Conservation (phyloP, 2,329 filamentous ascomycete genomes). For the Fusarium metavorans region DNA sequence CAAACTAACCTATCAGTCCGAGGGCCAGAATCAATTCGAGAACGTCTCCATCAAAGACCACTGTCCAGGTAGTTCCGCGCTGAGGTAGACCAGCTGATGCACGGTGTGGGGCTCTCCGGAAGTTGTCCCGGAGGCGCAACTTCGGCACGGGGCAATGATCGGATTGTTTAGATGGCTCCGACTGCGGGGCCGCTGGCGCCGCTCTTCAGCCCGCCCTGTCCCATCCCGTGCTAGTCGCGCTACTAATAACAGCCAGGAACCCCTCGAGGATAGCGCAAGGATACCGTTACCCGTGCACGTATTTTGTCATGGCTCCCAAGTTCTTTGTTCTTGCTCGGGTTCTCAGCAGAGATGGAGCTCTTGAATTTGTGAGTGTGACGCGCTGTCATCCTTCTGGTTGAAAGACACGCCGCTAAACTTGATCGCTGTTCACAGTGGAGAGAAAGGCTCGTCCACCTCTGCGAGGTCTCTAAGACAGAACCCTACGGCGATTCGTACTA, state of each 20-base stretch:
- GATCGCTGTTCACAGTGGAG: not conserved
- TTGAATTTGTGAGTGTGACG: not conserved
- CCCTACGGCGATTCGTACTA: not conserved
- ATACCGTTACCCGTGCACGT: not conserved
- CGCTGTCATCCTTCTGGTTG: not conserved
- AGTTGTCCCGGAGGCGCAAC: not conserved
- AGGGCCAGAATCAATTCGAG: not conserved
- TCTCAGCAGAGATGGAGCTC: not conserved
- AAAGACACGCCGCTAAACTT: not conserved
- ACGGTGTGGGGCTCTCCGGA: not conserved
- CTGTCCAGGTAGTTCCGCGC: not conserved
- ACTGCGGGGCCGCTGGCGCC: not conserved
- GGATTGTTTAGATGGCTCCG: not conserved
- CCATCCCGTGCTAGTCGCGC: not conserved
- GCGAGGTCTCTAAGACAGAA: not conserved
- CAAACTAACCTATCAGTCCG: not conserved
- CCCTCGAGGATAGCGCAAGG: not conserved
- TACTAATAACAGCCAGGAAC: not conserved
- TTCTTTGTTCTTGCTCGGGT: not conserved
- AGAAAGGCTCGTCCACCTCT: not conserved
- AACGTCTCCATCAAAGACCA: not conserved
- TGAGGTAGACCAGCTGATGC: not conserved
- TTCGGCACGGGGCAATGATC: not conserved
- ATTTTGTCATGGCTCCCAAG: not conserved
- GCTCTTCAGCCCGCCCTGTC: not conserved